Percentiles rank a stretch among this genome's conserved stretches.
Evolutionary conservation across 1,284 basidiomycete species (phyloP).

Genomic region (Fomes fomentarius): DNA sequence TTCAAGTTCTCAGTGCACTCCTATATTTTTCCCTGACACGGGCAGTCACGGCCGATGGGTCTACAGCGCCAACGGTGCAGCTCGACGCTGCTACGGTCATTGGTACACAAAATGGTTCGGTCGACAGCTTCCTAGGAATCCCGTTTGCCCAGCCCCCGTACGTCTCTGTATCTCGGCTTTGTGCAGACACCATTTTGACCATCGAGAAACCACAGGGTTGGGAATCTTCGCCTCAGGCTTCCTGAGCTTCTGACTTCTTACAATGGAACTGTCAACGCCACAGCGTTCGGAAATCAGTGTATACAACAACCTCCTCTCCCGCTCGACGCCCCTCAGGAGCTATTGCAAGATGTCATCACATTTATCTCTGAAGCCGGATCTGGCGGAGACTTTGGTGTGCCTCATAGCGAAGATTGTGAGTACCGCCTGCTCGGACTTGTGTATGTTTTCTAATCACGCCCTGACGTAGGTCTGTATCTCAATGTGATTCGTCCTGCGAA

Average conservation of each 20-base stretch:
- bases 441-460: neutral
- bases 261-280: conserved; percentile 41
- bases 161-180: conserved; percentile 12
- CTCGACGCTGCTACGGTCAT: conserved; percentile 1
- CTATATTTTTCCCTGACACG: too few relatives aligned
- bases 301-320: conserved; percentile 50
- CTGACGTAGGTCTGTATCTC: conserved; percentile 54
- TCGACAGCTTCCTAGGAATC: conserved; percentile 51
- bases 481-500: conserved; percentile 56
- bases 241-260: conserved; percentile 47
- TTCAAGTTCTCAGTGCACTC: too few relatives aligned
- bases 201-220: conserved; percentile 19
- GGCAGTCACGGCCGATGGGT: too few relatives aligned
- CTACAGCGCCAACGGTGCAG: too few relatives aligned
- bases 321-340: too few relatives aligned
- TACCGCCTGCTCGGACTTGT: neutral
- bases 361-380: conserved; percentile 37
- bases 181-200: neutral
- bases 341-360: conserved; percentile 28
- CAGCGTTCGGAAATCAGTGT: conserved; percentile 48
- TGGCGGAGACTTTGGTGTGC: conserved; percentile 37
- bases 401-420: conserved; percentile 52
- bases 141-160: conserved; percentile 52
- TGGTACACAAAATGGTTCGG: conserved; percentile 10
- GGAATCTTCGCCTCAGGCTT: conserved; percentile 43